Conservation (phyloP, 169 alveolate species). For the Plasmodium cynomolgi region DNA sequence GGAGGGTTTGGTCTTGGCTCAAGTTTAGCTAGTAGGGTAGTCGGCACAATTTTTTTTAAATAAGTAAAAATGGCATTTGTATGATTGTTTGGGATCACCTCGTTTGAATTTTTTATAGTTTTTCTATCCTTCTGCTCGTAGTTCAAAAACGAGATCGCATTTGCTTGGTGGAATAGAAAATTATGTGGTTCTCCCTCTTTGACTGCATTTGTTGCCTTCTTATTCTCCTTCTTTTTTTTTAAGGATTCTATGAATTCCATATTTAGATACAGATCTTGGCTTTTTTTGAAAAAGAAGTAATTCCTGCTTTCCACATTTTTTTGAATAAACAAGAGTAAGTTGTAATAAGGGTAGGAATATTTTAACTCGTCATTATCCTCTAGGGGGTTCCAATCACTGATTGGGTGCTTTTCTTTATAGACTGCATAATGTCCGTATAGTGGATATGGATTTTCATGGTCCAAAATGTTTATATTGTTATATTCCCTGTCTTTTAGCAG, state of each 20-base stretch:
- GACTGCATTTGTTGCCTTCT: neutral
- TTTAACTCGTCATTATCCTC: conserved; percentile 25
- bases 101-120: neutral
- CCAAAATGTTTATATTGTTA: conserved; percentile 40
- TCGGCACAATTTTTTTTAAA: neutral
- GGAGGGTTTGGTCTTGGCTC: neutral
- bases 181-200: neutral
- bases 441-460: conserved; percentile 74
- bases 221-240: conserved; percentile 3
- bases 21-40: neutral
- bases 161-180: neutral
- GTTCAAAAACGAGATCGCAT: neutral
- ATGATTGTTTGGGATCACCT: neutral
- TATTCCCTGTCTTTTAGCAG: conserved; percentile 49
- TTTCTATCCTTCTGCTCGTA: neutral
- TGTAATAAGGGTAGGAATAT: conserved; percentile 68
- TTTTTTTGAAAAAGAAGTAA: conserved; percentile 56
- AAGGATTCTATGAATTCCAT: conserved; percentile 21
- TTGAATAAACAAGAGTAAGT: conserved; percentile 65
- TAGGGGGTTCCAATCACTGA: conserved; percentile 43
- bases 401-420: conserved; percentile 24
- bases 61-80: neutral
- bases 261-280: conserved; percentile 12
- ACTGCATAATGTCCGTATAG: conserved; percentile 71
- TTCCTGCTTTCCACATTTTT: conserved; percentile 31